Base-by-base conservation (phyloP, 164 flowering plant species). In the Aristolochia fimbriata region DNA sequence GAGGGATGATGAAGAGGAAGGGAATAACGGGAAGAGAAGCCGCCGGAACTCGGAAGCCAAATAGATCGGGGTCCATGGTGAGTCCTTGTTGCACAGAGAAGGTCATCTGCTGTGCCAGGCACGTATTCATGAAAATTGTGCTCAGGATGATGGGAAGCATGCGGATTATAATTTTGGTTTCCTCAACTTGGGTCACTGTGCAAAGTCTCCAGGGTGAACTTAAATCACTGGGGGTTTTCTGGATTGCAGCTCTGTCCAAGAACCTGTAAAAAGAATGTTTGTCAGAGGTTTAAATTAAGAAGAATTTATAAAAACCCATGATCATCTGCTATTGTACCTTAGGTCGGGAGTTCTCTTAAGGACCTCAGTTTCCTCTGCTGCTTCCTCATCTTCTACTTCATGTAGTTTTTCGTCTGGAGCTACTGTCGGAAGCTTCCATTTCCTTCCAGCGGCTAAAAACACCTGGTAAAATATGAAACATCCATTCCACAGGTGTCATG, bases 61-160 rank as follows among this genome's bases (percentile, higher is more conserved):
- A 37, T 30, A 85, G 17, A 7, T 53, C 58, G 16, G 74, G 66
- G 78, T 88, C 77, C 85, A 85, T 74, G 45, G 88, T 82, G 6
- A 63, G 67, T 62, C 85, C 73, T 61, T 88, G 96, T 70, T 88
- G 88, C 59, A 86, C 62, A 8, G 87, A 57, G 69, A 86, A 86
- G 23, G 90, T 86, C 37, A 80, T 87, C 52, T 84, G 88, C 50
- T 88, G 96, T 55, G 96, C 86, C 58, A 86, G 57, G 54, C 85
- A 79, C 8, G 85, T 81, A 79, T 78, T 84, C 81, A 86, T 78
- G 77, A 88, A 77, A 16, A 86, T 58, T 0, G 92, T 86, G 74
- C 88, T 76, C 24, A 77, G 51, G 43, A 81, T 73, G 48, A 86
- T 80, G 37, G 88, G 90, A 24, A 80, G 70, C 85, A 84, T 81